Percentiles rank a stretch among this genome's conserved stretches.
These are phyloP conservation scores for Cutaneotrichosporon arboriforme DNA, from an alignment of 1,284 basidiomycete species.

Conservation along the genomic window DNA sequence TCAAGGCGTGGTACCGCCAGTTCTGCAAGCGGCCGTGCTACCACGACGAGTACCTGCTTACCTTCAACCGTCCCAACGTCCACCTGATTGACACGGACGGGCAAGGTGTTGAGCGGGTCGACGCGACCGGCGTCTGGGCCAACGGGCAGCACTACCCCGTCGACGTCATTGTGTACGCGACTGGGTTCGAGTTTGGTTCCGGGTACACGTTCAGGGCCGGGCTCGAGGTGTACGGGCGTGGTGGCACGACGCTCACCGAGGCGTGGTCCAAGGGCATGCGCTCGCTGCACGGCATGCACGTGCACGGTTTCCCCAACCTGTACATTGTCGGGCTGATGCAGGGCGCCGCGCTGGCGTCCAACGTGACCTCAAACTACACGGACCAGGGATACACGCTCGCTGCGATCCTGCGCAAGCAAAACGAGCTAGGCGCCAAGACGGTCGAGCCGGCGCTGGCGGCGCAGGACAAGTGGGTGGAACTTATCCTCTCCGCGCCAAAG, in stretches of 20 bases:
- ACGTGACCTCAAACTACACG: conserved; percentile 13
- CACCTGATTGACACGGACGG: conserved; percentile 16
- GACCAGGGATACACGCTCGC: conserved; percentile 5
- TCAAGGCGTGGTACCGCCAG: conserved; percentile 19
- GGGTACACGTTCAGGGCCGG: conserved; percentile 6
- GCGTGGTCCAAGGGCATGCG: conserved; percentile 14
- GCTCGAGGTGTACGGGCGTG: conserved; percentile 13
- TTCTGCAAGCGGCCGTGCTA: conserved; percentile 14
- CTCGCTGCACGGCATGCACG: conserved; percentile 12
- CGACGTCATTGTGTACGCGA: conserved; percentile 14
- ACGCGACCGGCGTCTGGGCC: conserved; percentile 11
- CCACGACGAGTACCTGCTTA: conserved; percentile 15
- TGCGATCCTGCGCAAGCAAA: conserved; percentile 7
- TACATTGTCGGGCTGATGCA: conserved; percentile 8
- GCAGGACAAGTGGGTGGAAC: conserved; percentile 11
- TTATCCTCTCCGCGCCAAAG: background rate
- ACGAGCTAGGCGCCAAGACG: conserved; percentile 1
- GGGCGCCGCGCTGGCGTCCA: conserved; percentile 8
- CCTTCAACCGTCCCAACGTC: conserved; percentile 14
- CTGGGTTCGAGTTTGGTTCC: conserved; percentile 15
- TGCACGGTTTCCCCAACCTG: conserved; percentile 17
- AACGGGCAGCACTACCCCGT: conserved; percentile 13
- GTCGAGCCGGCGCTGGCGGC: background rate
- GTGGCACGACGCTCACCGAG: conserved; percentile 6
- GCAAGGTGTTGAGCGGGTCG: conserved; percentile 9